Evolutionary conservation across 1,284 basidiomycete genomes (phyloP), one percentile per base, ranked within the genome.

Genomic region (Irpex rosettiformis): DNA sequence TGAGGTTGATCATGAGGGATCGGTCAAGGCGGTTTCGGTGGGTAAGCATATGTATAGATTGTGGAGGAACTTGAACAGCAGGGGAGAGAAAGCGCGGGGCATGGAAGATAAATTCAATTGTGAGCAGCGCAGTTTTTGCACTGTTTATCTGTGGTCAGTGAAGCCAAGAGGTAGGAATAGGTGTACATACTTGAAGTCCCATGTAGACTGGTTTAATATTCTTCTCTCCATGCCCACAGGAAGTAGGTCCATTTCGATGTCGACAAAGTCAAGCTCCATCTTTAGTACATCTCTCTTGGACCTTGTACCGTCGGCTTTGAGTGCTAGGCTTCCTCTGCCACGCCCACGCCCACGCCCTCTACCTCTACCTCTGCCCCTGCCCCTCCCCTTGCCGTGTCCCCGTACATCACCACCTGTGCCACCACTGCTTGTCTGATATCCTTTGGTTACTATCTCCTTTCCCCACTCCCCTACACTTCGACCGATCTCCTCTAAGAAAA

Each of bases 161-260:
- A 43, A 18, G 24, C 45, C 11, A n/a, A 45, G 43, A 61, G 16
- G 58, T 56, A 62, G 61, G 52, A 56, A 49, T 58, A 58, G 56
- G 57, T 42, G 58, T 52, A 79, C 84, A 70, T 72, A 93, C 93
- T 83, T 92, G 67, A 78, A 77, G 74, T 94, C 88, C 84, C 89
- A 94, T 45, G 78, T 80, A 7, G 91, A 93, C 70, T 92, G 89
- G 70, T 94, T 95, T 58, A 80, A 65, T 63, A 80, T 85, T 62
- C 86, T 77, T 62, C 84, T 77, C 66, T 89, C 87, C 93, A 96
- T 96, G n/a, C 93, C 93, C 30, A 79, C 72, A 0, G 93, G 85
- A 52, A 95, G 78, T 58, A 91, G 67, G 47, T 92, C 89, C 69
- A 94, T 80, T 37, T 90, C 86, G 61, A 91, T 84, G 61, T 86